Conservation (phyloP, 2,329 filamentous ascomycete species). For the Thermothelomyces thermophilus region DNA sequence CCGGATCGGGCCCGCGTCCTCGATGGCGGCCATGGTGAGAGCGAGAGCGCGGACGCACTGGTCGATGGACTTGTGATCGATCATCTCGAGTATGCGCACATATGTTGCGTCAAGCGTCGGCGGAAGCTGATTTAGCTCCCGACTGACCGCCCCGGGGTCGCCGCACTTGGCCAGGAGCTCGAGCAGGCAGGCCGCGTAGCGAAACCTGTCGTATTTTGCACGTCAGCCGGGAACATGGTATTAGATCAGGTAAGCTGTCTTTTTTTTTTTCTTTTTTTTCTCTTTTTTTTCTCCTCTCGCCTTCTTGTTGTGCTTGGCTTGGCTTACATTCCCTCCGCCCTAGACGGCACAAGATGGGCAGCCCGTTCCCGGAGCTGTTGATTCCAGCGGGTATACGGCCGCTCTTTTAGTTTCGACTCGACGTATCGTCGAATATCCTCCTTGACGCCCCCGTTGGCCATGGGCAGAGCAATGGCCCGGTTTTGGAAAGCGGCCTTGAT, state of each 20-base stretch:
- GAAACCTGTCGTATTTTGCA: background rate
- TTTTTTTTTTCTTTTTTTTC: too few species aligned
- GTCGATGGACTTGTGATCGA: conserved; percentile 1
- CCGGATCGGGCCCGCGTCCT: background rate
- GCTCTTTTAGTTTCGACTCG: background rate
- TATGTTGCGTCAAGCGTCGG: background rate
- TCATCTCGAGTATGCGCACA: conserved; percentile 11
- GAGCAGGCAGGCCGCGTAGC: background rate
- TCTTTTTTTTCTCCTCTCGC: too few species aligned
- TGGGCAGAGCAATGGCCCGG: conserved; percentile 22
- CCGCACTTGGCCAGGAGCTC: background rate
- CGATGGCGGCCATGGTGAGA: conserved; percentile 1
- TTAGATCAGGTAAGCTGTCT: background rate
- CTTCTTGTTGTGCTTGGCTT: too few species aligned
- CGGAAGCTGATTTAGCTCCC: background rate
- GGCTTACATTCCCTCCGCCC: background rate
- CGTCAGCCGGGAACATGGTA: background rate
- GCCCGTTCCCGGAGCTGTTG: conserved; percentile 4
- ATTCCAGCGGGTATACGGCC: conserved; percentile 7
- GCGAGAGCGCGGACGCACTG: background rate
- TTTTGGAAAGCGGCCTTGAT: conserved; percentile 19
- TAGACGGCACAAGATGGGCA: background rate
- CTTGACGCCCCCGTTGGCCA: conserved; percentile 26
- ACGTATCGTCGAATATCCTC: conserved; percentile 22
- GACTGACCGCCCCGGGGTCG: background rate